Evolutionary conservation across 139 green algal species (phyloP), one percentile per base, ranked within the genome.

Genomic region (Yamagishiella unicocca): DNA sequence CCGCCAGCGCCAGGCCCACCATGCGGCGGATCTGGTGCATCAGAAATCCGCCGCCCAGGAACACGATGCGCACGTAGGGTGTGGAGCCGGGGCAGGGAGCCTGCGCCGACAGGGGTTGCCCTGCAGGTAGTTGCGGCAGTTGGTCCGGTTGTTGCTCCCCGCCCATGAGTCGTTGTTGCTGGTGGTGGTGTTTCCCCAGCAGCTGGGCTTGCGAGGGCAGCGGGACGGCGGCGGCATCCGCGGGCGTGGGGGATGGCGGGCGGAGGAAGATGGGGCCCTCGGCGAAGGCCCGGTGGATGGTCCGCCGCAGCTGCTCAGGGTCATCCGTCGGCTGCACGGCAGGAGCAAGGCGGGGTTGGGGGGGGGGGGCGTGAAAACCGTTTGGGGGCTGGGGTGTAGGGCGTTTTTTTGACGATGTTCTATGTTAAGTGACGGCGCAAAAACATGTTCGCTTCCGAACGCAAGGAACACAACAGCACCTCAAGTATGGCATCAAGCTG

Each of bases 11-110:
- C 19, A 86, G 66, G 9, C 80, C 64, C 43, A 86, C 80, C 80
- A 77, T 86, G 21, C 80, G 64, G 2, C 80, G 80, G 62, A 86
- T 86, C 80, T 86, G 80, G 61, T 86, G 80, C 61, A 86, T 86
- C 31, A 86, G 80, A 21, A 86, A 86, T n/a, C 80, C 80, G 29
- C 9, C n/a, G 29, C 79, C 79, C n/a, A 75, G 4, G 61, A 85
- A 85, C 40, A 76, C 61, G 6, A 85, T 75, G 25, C 79, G 61
- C 17, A 85, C 61, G 79, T 85, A 85, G 9, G 79, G 79, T n/a
- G 37, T 46, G 19, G 31, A 61, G 46, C 31, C 6, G 37, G 14
- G 68, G 68, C 14, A 54, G 68, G 35, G 24, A 10, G 68, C 37
- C 37, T 50, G 68, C 68, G 35, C 37, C 17, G 64, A 4, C 21